Percentiles rank a stretch among this genome's conserved stretches.
Evolutionary conservation across 2,329 filamentous ascomycete genomes (phyloP).

Genomic region (Scedosporium dehoogii): DNA sequence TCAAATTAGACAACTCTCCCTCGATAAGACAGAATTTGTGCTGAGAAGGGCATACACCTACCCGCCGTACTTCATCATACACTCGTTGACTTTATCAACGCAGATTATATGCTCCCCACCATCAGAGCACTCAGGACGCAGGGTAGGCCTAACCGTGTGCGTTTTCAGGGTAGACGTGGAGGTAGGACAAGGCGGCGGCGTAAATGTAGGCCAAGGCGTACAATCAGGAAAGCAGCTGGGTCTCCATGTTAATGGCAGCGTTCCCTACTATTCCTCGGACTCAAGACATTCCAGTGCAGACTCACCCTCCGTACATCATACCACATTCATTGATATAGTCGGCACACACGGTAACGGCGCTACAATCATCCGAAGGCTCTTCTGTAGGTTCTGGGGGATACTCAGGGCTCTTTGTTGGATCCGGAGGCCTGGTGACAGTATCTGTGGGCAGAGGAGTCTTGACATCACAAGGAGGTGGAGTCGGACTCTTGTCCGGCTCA

Average conservation of each 20-base stretch:
- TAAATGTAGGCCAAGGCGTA: conserved; percentile 4
- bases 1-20: not conserved
- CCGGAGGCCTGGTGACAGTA: not conserved
- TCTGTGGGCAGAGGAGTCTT: not conserved
- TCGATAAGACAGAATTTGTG: not conserved
- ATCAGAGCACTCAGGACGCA: not conserved
- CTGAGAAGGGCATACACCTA: not conserved
- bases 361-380: not conserved
- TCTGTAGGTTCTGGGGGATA: not conserved
- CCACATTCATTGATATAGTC: conserved; percentile 5
- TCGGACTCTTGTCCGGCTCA: conserved; percentile 1
- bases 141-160: not conserved
- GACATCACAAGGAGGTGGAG: not conserved
- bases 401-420: not conserved
- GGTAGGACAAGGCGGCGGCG: conserved; percentile 1
- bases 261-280: too few species aligned
- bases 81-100: conserved; percentile 7
- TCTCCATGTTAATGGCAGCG: not conserved
- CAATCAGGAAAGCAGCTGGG: conserved; percentile 4
- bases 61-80: conserved; percentile 6
- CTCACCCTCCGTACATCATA: conserved; percentile 6
- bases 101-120: not conserved
- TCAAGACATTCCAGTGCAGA: not conserved
- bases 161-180: not conserved
- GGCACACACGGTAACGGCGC: conserved; percentile 1